Conservation (phyloP, 345 rosid species). For the Salix viminalis region DNA sequence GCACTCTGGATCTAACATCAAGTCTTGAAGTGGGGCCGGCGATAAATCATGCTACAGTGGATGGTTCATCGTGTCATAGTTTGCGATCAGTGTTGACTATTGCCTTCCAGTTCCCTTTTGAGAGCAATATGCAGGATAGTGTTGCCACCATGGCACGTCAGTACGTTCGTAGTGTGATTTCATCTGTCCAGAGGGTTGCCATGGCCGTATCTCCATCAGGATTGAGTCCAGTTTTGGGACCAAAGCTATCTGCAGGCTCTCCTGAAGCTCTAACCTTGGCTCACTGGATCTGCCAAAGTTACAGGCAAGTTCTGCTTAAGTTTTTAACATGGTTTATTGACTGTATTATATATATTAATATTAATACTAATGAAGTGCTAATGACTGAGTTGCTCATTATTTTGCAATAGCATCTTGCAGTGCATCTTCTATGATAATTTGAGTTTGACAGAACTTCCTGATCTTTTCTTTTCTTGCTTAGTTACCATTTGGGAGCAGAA, state of each 20-base stretch:
- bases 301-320: conserved; percentile 39
- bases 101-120: conserved; percentile 98
- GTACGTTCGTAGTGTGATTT: conserved; percentile 81
- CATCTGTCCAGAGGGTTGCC: conserved; percentile 94
- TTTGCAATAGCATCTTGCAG: conserved; percentile 1
- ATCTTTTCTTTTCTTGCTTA: conserved; percentile 21
- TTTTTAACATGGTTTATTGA: neutral
- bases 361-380: neutral
- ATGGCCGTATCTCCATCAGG: conserved; percentile 94
- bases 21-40: conserved; percentile 87
- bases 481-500: conserved; percentile 71
- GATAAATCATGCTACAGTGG: conserved; percentile 47
- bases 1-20: conserved; percentile 88
- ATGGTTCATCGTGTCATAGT: conserved; percentile 40
- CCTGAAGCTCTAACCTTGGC: conserved; percentile 94
- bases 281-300: conserved; percentile 88
- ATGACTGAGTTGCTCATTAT: neutral
- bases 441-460: neutral
- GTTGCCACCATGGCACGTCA: conserved; percentile 96
- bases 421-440: neutral
- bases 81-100: conserved; percentile 83
- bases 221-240: conserved; percentile 53
- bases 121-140: conserved; percentile 77
- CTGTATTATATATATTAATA: neutral
- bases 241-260: conserved; percentile 74